Base-by-base conservation (phyloP, 768 basidiomycete species). In the Suillus variegatus region DNA sequence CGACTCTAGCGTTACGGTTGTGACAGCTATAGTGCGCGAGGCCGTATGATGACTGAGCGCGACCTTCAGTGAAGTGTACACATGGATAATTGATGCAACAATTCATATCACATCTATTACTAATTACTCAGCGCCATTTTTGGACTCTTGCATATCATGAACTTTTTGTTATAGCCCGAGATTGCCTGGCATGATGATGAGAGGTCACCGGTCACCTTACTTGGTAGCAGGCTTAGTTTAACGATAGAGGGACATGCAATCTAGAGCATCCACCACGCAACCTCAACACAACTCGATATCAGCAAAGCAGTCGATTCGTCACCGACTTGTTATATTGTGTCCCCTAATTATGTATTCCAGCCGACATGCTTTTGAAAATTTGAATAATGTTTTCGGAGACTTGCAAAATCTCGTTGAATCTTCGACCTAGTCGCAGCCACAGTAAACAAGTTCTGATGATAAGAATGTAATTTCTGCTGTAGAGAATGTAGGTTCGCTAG, bases 11-110 rank as follows among this genome's bases (percentile, higher is more conserved):
- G 89, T 92, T 14, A 92, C 91, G 0, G 86, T 91, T 20, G 76
- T 91, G 36, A 86, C 90, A 47, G 86, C 84, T 18, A 79, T 92
- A 43, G 87, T 92, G 60, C 84, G 85, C 36, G 92, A 93, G 74
- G 86, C 84, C 5, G 75, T 78, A 40, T 62, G 47, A 57, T 28
- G 22, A 28, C 9, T 40, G 14, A 35, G 49, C 22, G 44, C 61
- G 43, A 64, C 49, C 61, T 36, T 36, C 56, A 46, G n/a, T 46
- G 54, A 40, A 66, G 58, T 43, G 40, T 41, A 43, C 18, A 20
- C 58, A 60, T 20, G 58, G 12, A 60, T 40, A 60, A 60, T 43
- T 18, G 18, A 60, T 28, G 41, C 25, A 41, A 32, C 57, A 25
- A 58, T 28, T 28, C 40, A 60, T 18, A 60, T 60, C 57, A 32